Base-by-base conservation (phyloP, 2,329 filamentous ascomycete genomes). In the Camillea tinctor region DNA sequence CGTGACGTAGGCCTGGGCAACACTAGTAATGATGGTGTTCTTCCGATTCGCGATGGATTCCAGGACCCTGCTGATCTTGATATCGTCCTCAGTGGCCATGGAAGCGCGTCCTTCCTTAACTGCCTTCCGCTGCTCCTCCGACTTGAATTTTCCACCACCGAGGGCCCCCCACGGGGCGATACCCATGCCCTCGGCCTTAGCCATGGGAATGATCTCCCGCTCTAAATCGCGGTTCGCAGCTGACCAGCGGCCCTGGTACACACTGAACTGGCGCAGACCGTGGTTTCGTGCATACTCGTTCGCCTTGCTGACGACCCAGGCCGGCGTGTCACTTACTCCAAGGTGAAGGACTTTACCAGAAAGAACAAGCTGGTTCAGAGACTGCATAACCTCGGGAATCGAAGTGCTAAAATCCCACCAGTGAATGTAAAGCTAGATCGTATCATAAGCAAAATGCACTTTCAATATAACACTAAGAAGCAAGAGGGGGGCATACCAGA, bases 261-360 rank as follows among this genome's bases (percentile, higher is more conserved):
- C 83, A 40, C 79, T 83, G 76, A 93, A 93, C 48, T 83, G 87
- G 1, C 86, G 84, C 24, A 92, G 79, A n/a, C 87, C 88, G 63
- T 92, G 84, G 63, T 85, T 81, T 50, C 87, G 83, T 6, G 90
- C 91, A 69, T 92, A 88, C 70, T 87, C 81, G 57, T 89, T 89
- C 17, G 84, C 84, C 69, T 86, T 87, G 68, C 80, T 81, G 23
- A 89, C 87, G 19, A 89, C 74, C 88, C 88, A 91, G 8, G 89
- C 88, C 0, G 89, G 89, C 0, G 85, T 86, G 66, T 91, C 88
- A 50, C 81, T 86, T 72, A 90, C 80, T 2, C 89, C 88, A 0
- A 91, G 77, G 64, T 90, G 90, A 17, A 88, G 75, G 0, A 91
- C 86, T 66, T 90, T 90, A 19, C 88, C 86, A 5, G 79, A 70